Base-by-base conservation (phyloP, 2,329 filamentous ascomycete species). In the Aspergillus fijiensis region DNA sequence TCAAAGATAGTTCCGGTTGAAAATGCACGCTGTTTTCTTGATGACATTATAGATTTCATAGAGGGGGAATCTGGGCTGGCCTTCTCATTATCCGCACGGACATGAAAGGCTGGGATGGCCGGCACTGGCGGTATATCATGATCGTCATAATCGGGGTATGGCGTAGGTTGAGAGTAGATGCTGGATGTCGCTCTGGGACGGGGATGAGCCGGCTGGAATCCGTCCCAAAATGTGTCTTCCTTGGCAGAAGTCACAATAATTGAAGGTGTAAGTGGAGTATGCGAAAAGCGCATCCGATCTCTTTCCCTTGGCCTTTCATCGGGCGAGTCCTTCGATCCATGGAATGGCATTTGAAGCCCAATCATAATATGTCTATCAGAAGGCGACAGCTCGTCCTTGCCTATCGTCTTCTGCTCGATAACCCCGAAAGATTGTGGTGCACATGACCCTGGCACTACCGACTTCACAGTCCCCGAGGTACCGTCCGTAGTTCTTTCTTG, bases 181-280 rank as follows among this genome's bases (percentile, higher is more conserved):
- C 79, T 81, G 10, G 79, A 80, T 50, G 74, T 63, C 21, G 74
- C 72, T 53, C 76, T 70, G 2, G 72, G 70, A 7, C 65, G 68
- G 25, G 63, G 63, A 9, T 61, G 57, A 51, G 70, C 68, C 1
- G 65, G 63, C 31, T 68, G 68, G 11, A 71, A 55, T 11, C 62
- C 65, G 21, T 69, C 65, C 78, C 77, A 79, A 1, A 70, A 71
- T 4, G 69, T 68, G 48, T 75, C 71, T 25, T 79, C 76, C 45
- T 71, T 70, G 10, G 79, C 79, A 4, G 80, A 78, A 0, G 80
- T 82, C 16, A 82, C 70, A 16, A 81, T 65, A 49, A 81, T 81
- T 0, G 76, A 75, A 4, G 79, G 79, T 1, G 79, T 81, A 19
- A 73, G 69, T 1, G 79, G 77, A 2, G 77, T 77, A 12, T 65